Evolutionary conservation across 1,284 basidiomycete genomes (phyloP).

Genomic region (Coniferiporia weirii): DNA sequence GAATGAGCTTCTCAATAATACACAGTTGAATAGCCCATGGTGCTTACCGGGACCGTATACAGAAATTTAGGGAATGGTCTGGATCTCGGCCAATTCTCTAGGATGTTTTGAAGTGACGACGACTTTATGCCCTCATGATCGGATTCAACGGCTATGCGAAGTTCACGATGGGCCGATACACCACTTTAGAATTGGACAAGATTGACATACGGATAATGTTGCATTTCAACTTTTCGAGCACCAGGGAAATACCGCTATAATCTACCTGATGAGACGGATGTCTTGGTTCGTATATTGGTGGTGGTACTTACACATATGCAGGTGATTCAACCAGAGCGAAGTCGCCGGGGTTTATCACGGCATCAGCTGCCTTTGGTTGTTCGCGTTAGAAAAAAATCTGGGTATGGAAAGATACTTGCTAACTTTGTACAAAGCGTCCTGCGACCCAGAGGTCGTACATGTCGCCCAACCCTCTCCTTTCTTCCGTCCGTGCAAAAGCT

Average conservation of each 20-base stretch:
- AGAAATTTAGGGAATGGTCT: slow-evolving; percentile 76
- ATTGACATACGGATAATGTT: not conserved
- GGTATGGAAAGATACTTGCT: not conserved
- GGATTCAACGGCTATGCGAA: slow-evolving; percentile 64
- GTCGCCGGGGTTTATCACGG: slow-evolving; percentile 49
- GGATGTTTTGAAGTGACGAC: slow-evolving; percentile 53
- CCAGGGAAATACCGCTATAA: slow-evolving; percentile 2
- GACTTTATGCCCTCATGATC: slow-evolving; percentile 75
- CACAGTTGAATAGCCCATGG: not conserved
- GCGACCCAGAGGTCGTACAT: slow-evolving; percentile 77
- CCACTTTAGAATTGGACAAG: too few relatives aligned
- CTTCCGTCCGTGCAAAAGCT: slow-evolving; percentile 53
- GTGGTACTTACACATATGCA: slow-evolving; percentile 65
- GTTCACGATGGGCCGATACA: too few relatives aligned
- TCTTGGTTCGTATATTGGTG: too few relatives aligned
- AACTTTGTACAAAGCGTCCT: slow-evolving; percentile 87
- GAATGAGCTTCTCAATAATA: not conserved
- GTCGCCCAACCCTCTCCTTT: slow-evolving; percentile 61
- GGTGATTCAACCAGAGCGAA: slow-evolving; percentile 59
- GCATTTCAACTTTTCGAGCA: slow-evolving; percentile 9
- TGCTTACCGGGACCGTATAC: slow-evolving; percentile 74
- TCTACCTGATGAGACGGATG: too few relatives aligned
- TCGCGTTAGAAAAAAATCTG: not conserved
- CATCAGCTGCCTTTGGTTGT: slow-evolving; percentile 36
- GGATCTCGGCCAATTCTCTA: slow-evolving; percentile 72